Conservation (phyloP, 352 stramenopile species). For the Globisporangium heterothallicum region DNA sequence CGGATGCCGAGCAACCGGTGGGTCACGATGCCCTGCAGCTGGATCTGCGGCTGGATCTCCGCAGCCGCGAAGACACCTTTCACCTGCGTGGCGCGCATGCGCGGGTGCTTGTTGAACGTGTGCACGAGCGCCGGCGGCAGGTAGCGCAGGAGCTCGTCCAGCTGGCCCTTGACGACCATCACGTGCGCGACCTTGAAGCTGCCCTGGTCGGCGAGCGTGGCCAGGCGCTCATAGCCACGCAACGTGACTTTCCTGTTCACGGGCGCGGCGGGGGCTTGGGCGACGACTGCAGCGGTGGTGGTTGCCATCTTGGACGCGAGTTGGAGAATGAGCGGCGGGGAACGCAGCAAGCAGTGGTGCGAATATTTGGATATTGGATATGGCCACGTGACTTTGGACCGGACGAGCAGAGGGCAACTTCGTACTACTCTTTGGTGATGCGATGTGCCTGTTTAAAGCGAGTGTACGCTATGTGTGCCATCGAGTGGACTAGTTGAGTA, state of each 20-base stretch:
- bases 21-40: not conserved
- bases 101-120: constrained; percentile 6
- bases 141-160: not conserved
- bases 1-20: constrained; percentile 4
- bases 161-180: constrained; percentile 13
- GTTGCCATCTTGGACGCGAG: constrained; percentile 9
- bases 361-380: too few relatives aligned
- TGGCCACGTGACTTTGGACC: not conserved
- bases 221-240: constrained; percentile 24
- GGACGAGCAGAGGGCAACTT: not conserved
- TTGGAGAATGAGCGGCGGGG: not conserved
- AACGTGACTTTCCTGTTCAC: constrained; percentile 11
- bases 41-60: not conserved
- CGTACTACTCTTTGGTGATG: too few relatives aligned
- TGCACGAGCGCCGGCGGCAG: constrained; percentile 2
- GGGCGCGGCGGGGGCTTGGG: constrained; percentile 12
- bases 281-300: constrained; percentile 4
- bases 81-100: constrained; percentile 2
- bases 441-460: too few relatives aligned
- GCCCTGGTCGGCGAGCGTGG: constrained; percentile 19
- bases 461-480: too few relatives aligned
- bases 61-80: not conserved
- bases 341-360: not conserved
- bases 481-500: too few relatives aligned
- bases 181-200: constrained; percentile 25